Evolutionary conservation across 139 green algal species (phyloP).

Genomic region (Choricystis sp.): DNA sequence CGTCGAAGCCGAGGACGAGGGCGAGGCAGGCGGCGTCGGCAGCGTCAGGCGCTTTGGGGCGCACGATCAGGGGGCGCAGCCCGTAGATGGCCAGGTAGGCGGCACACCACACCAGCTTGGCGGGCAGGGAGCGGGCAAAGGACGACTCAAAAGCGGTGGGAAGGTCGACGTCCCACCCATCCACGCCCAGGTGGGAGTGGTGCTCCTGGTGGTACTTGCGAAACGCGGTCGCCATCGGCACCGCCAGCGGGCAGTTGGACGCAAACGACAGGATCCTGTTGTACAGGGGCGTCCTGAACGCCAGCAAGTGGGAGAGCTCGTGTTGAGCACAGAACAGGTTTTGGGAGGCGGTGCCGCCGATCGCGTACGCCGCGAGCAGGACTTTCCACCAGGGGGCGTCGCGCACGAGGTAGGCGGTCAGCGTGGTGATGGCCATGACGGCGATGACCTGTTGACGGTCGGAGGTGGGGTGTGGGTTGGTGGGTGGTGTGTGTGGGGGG

Average conservation of each 20-base stretch:
- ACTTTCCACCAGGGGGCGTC: constrained; percentile 24
- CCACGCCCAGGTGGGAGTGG: constrained; percentile 43
- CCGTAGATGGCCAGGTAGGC: constrained; percentile 50
- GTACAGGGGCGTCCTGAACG: constrained; percentile 23
- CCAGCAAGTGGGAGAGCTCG: constrained; percentile 52
- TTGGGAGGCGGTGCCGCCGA: constrained; percentile 40
- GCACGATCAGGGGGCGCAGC: constrained; percentile 36
- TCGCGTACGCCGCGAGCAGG: constrained; percentile 22
- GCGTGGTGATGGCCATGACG: constrained; percentile 29
- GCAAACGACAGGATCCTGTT: constrained; percentile 40
- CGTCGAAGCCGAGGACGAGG: constrained; percentile 25
- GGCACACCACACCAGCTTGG: constrained; percentile 23
- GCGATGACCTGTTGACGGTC: constrained; percentile 28
- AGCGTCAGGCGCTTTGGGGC: constrained; percentile 27
- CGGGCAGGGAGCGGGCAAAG: constrained; percentile 9
- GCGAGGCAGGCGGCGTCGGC: constrained; percentile 32
- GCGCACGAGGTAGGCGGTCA: constrained; percentile 25
- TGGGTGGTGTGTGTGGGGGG: background rate
- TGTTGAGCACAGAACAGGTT: constrained; percentile 54
- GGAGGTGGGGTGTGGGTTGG: background rate
- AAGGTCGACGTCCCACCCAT: constrained; percentile 47
- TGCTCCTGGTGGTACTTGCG: constrained; percentile 63
- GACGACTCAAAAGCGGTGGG: constrained; percentile 27
- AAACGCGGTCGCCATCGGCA: constrained; percentile 45
- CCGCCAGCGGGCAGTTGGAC: constrained; percentile 38